Base-by-base conservation (phyloP, 2,329 filamentous ascomycete genomes). In the Fusarium metavorans region DNA sequence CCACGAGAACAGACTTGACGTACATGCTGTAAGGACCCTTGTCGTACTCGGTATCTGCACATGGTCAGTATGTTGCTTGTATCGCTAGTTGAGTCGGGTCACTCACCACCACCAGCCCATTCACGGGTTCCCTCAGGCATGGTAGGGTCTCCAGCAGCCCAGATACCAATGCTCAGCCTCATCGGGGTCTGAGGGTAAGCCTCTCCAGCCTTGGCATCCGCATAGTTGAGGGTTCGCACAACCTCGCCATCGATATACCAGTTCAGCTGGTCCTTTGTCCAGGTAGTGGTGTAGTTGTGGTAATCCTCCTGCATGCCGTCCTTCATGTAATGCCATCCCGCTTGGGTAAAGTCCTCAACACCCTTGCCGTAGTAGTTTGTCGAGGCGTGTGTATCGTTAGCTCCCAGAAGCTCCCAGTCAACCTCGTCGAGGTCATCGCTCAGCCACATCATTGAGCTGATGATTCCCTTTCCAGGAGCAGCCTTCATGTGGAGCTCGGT, bases 401-500 rank as follows among this genome's bases (percentile, higher is more conserved):
- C 88, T 54, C 94, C 94, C 68, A 95, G 88, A 79, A 94, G 93
- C 80, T 97, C 94, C 90, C 94, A 96, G 80, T 98, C 95, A 45
- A 97, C 92, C 83, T 97, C 94, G 81, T 97, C 95, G 16, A 96
- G 88, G 77, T 95, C 92, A 76, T 97, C 93, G 60, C 93, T 96
- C 75, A 97, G 88, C 82, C 96, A 88, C 81, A 97, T 95, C 79
- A 97, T 92, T 71, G 93, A 91, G 79, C 92, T 95, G 77, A 98
- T 90, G 72, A 98, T 92, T 61, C 95, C 95, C 9, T 85, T 85
- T 20, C 95, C 95, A 1, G 87, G 84, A 1, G 95, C 92, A 5
- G 93, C 93, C 85, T 94, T 94, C 86, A 97, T 89, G 76, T 90
- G 87, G 67, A 96, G 88, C 83, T 97, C 94, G 66, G 94, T 91